phyloP scores from a whole-genome alignment of 345 rosid genomes.

The Lumnitzera littorea region DNA sequence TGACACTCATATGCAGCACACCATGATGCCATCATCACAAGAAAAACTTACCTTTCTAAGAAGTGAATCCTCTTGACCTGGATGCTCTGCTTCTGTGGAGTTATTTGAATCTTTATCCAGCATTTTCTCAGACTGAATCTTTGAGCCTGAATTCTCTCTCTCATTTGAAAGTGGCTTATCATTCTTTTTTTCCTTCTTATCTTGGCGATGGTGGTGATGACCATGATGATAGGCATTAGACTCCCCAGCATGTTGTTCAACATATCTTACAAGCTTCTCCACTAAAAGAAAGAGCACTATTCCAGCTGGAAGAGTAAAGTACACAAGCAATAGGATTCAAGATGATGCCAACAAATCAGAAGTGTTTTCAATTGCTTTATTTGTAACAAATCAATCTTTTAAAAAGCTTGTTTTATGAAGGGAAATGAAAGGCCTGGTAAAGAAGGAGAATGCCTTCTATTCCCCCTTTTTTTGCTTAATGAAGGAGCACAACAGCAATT shows the following conservation, averaged over 20 bases:
- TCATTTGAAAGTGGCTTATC: constrained; percentile 23
- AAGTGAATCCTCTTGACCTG: constrained; percentile 27
- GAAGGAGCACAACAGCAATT: no score
- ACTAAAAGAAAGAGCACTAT: constrained; percentile 89
- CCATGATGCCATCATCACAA: background rate
- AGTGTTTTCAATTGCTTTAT: background rate
- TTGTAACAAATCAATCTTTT: no score
- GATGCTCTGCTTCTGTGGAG: constrained; percentile 27
- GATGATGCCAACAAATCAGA: constrained; percentile 12
- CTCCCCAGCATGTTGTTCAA: constrained; percentile 63
- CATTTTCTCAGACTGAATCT: constrained; percentile 13
- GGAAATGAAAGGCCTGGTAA: no score
- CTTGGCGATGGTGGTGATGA: constrained; percentile 63
- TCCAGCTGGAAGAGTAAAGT: constrained; percentile 61
- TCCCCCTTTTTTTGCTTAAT: no score
- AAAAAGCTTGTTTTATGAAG: no score
- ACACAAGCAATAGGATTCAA: constrained; percentile 19
- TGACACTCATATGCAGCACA: background rate
- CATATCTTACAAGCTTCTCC: constrained; percentile 90
- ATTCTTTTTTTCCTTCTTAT: constrained; percentile 50
- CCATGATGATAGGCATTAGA: constrained; percentile 52
- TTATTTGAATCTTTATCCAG: constrained; percentile 28
- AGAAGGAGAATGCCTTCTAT: no score
- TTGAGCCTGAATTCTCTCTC: constrained; percentile 17
- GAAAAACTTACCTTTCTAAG: constrained; percentile 58